These are phyloP conservation scores for Dioscorea dumetorum DNA, from an alignment of 106 monocot species.

Conservation along the genomic window DNA sequence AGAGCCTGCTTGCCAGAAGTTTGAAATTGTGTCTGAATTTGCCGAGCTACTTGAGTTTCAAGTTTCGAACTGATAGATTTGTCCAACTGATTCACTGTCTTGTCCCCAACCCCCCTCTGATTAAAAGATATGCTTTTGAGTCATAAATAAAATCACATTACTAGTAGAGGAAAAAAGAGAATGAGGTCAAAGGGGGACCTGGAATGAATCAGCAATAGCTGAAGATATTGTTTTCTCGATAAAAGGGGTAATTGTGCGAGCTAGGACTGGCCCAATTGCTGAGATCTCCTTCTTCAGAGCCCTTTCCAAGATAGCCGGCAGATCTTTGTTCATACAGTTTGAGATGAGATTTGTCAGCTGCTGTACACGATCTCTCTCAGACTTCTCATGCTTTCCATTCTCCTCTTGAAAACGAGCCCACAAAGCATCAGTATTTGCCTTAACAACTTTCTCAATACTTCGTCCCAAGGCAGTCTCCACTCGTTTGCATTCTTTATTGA, in stretches of 20 bases:
- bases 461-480: constrained; percentile 73
- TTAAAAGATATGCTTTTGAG: constrained; percentile 4
- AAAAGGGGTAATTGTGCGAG: constrained; percentile 56
- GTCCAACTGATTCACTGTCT: constrained; percentile 75
- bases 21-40: constrained; percentile 91
- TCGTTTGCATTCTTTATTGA: constrained; percentile 78
- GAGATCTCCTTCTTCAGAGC: constrained; percentile 76
- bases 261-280: constrained; percentile 39
- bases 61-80: constrained; percentile 81
- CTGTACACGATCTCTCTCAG: constrained; percentile 61
- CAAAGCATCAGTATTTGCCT: constrained; percentile 73
- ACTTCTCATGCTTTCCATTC: constrained; percentile 72
- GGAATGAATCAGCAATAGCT: constrained; percentile 72
- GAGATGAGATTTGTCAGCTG: constrained; percentile 59
- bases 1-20: constrained; percentile 82
- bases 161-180: neutral
- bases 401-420: constrained; percentile 78
- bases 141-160: neutral
- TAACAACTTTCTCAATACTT: constrained; percentile 78
- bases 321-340: constrained; percentile 68
- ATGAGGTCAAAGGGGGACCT: constrained; percentile 34
- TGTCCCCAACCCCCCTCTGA: constrained; percentile 84
- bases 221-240: constrained; percentile 79
- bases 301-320: constrained; percentile 67
- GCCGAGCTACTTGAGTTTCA: constrained; percentile 72